Base-by-base conservation (phyloP, 1,284 basidiomycete genomes). In the Hypsizygus ulmarius region DNA sequence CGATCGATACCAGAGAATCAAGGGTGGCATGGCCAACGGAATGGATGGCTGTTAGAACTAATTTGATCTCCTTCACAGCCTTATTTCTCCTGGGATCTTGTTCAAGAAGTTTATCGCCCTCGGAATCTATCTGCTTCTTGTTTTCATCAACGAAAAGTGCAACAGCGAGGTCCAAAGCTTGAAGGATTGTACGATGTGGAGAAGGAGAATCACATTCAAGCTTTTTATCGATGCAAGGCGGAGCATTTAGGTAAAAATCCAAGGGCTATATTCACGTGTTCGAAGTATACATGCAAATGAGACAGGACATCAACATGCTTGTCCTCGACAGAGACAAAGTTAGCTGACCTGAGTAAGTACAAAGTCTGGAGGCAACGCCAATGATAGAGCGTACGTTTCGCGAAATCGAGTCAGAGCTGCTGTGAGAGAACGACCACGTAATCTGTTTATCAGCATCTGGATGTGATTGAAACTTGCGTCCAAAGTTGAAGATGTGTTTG, bases 331-430 rank as follows among this genome's bases (percentile, higher is more conserved):
- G 50, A 54, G 30, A 28, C 45, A 53, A 46, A 53, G 53, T 53
- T 55, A 50, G 67, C 73, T 67, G 48, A 78, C 76, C 72, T 75
- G 71, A 49, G 59, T 56, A 39, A 62, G 51, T 54, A 70, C 54
- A 55, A 70, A 67, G 51, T 60, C 59, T 49, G 59, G 59, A 53
- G 69, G 57, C 27, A 67, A 54, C 55, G 60, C 64, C 59, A 60
- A 63, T 47, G 50, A 52, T 37, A 51, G 33, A 47, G 53, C 45
- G 54, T 62, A 62, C 19, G 52, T 44, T 16, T 61, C 49, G 45
- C 70, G 59, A 45, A 67, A 50, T 30, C 43, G 41, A 43, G 50
- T 46, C 32, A 67, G 53, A 27, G 51, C 52, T 28, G 46, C 42
- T 18, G 30, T 50, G 11, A 62, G 21, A 33, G 44, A 35, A 44